Percentiles rank a stretch among this genome's conserved stretches.
These are phyloP conservation scores for Thalia dealbata DNA, from an alignment of 176 grass and related monocot genomes.

Conservation along the genomic window DNA sequence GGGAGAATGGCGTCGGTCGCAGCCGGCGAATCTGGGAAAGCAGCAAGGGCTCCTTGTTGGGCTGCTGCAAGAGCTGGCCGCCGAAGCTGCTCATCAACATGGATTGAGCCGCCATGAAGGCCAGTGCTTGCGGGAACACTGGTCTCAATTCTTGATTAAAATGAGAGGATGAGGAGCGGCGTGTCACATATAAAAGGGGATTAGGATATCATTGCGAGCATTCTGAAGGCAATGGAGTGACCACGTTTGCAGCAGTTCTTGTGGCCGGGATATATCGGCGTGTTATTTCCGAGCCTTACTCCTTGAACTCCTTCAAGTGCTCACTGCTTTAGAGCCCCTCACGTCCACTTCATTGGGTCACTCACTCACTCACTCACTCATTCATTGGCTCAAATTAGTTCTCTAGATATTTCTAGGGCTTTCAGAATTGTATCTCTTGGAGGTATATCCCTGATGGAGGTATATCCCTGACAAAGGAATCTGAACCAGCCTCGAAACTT, in stretches of 20 bases:
- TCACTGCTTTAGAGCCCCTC: not conserved
- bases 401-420: not conserved
- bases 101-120: not conserved
- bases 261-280: not conserved
- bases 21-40: constrained; percentile 15
- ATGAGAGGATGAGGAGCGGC: not conserved
- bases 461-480: too few relatives aligned
- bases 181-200: not conserved
- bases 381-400: not conserved
- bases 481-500: too few relatives aligned
- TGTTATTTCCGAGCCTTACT: not conserved
- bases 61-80: not conserved
- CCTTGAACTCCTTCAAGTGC: not conserved
- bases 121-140: not conserved
- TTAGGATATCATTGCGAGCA: not conserved
- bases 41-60: constrained; percentile 19
- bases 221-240: not conserved
- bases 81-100: not conserved
- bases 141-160: not conserved
- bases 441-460: too few relatives aligned
- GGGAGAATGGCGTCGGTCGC: constrained; percentile 29
- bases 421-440: too few relatives aligned
- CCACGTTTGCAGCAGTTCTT: not conserved
- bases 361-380: not conserved
- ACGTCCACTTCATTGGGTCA: not conserved